Conservation (phyloP, 108 stramenopile genomes). For the Epithemia pelagica region DNA sequence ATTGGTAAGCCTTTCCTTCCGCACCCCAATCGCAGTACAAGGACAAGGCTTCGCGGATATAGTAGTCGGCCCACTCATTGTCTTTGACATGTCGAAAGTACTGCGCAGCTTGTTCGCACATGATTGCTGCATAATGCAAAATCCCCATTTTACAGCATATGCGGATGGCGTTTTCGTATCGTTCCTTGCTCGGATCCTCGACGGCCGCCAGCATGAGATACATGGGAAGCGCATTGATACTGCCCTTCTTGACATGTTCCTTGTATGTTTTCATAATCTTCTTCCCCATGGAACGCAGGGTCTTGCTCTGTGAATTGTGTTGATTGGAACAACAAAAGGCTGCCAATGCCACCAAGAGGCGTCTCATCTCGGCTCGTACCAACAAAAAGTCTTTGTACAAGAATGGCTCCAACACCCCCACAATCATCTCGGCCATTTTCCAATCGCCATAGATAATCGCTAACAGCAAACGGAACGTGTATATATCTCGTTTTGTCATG, state of each 20-base stretch:
- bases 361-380: conserved; percentile 6
- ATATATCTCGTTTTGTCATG: conserved; percentile 27
- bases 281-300: conserved; percentile 8
- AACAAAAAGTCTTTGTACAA: conserved; percentile 1
- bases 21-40: conserved; percentile 39
- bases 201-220: conserved; percentile 22
- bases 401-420: conserved; percentile 11
- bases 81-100: conserved; percentile 16
- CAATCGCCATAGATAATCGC: conserved; percentile 16
- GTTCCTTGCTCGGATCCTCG: conserved; percentile 21
- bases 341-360: conserved; percentile 12
- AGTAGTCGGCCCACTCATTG: conserved; percentile 18
- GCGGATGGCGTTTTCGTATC: conserved; percentile 22
- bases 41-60: conserved; percentile 13
- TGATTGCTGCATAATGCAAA: conserved; percentile 26
- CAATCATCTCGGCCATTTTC: conserved; percentile 10
- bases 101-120: conserved; percentile 25
- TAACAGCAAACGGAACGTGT: conserved; percentile 19
- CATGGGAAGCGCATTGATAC: conserved; percentile 15
- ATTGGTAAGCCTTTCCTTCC: conserved; percentile 16
- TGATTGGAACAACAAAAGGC: conserved; percentile 1
- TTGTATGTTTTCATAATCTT: conserved; percentile 15
- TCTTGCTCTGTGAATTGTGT: not conserved
- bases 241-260: conserved; percentile 16
- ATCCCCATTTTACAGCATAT: conserved; percentile 19